These are phyloP conservation scores for Clitopilus passeckerianus DNA, from an alignment of 768 basidiomycete species.

Conservation along the genomic window DNA sequence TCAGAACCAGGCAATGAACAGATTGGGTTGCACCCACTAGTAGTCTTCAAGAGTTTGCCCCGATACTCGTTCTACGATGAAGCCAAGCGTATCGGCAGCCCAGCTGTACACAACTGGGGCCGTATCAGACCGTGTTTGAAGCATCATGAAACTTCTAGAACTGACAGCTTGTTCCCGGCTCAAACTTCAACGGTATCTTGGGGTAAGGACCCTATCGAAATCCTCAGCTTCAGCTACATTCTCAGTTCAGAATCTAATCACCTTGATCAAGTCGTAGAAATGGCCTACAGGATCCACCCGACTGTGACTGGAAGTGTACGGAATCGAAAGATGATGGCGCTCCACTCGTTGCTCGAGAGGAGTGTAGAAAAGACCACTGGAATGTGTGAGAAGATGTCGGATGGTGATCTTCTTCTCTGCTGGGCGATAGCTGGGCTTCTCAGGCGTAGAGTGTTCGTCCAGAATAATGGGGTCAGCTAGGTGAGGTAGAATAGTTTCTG, in stretches of 20 bases:
- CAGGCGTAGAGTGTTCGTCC: not conserved
- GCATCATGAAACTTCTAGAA: not conserved
- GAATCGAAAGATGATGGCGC: constrained; percentile 3
- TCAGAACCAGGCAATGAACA: not conserved
- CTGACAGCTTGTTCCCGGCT: constrained; percentile 24
- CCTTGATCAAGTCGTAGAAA: constrained; percentile 14
- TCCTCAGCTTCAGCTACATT: not conserved
- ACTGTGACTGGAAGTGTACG: constrained; percentile 7
- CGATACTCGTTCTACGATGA: constrained; percentile 20
- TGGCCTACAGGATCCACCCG: constrained; percentile 12
- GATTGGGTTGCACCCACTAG: constrained; percentile 12
- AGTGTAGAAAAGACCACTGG: constrained; percentile 18
- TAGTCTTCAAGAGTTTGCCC: constrained; percentile 23
- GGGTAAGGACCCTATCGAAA: constrained; percentile 16
- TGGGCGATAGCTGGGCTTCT: constrained; percentile 1
- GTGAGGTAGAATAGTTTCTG: constrained; percentile 21
- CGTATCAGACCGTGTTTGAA: too few species aligned
- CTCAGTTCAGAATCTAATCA: not conserved
- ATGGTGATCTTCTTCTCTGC: constrained; percentile 14
- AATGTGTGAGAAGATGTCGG: constrained; percentile 16
- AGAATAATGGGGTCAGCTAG: constrained; percentile 19
- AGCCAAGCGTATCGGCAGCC: constrained; percentile 17
- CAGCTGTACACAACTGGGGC: constrained; percentile 19
- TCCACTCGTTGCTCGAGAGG: not conserved
- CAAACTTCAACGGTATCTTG: constrained; percentile 16